Conservation (phyloP, 177 flowering plant species). For the Tripterygium wilfordii region DNA sequence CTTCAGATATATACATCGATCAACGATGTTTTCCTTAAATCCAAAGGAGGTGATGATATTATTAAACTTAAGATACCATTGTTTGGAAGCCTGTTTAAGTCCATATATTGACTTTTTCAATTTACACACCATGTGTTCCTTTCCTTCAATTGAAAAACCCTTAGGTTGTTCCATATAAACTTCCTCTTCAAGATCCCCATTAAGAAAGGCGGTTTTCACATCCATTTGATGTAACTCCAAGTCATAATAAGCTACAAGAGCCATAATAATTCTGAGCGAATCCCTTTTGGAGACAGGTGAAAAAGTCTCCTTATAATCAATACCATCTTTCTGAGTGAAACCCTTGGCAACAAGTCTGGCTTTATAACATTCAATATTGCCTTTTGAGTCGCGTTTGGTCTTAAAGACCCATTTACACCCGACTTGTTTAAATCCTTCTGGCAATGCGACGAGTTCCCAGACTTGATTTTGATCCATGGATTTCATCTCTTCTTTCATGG, state of each 20-base stretch:
- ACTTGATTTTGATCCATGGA: constrained; percentile 12
- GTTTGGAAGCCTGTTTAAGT: constrained; percentile 5
- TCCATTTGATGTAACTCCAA: constrained; percentile 9
- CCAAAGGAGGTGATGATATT: neutral
- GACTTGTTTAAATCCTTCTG: constrained; percentile 1
- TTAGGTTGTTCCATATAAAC: constrained; percentile 4
- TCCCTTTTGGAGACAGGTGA: constrained; percentile 7
- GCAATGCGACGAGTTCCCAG: constrained; percentile 17
- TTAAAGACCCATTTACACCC: constrained; percentile 19
- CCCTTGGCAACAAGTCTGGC: constrained; percentile 9
- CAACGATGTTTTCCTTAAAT: neutral
- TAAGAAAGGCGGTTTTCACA: constrained; percentile 9
- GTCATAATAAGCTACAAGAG: constrained; percentile 9
- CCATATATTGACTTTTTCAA: constrained; percentile 9
- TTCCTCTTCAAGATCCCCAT: constrained; percentile 2
- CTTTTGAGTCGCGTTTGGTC: constrained; percentile 13
- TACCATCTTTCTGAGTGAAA: constrained; percentile 4
- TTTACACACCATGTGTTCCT: constrained; percentile 4
- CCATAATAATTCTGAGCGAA: constrained; percentile 8
- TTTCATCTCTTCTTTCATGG: constrained; percentile 17
- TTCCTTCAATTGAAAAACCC: neutral
- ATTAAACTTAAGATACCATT: constrained; percentile 14
- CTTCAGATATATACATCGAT: constrained; percentile 6
- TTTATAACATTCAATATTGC: constrained; percentile 8
- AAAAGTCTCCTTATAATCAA: constrained; percentile 11